phyloP scores from a whole-genome alignment of 768 basidiomycete genomes.

The Rhizopogon sp. region DNA sequence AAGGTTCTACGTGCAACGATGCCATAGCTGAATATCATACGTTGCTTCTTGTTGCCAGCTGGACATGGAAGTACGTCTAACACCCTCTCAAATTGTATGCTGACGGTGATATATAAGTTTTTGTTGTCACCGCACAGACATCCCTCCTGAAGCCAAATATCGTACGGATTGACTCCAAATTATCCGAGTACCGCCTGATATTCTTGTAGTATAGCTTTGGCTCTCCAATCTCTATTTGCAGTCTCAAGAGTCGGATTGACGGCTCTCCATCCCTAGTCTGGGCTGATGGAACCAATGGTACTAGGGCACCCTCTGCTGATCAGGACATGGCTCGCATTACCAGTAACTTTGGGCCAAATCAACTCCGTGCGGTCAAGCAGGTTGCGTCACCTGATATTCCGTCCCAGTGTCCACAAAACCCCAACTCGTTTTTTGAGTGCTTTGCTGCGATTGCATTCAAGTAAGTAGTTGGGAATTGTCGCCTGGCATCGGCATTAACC shows the following conservation, averaged over 20 bases:
- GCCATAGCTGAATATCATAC: conserved; percentile 48
- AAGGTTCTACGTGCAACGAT: neutral
- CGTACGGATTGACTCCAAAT: conserved; percentile 31
- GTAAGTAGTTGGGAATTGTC: conserved; percentile 25
- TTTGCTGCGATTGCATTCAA: conserved; percentile 64
- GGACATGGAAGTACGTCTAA: conserved; percentile 42
- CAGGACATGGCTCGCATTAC: conserved; percentile 62
- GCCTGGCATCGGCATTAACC: too few relatives aligned
- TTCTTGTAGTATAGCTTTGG: conserved; percentile 57
- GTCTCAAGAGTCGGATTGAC: conserved; percentile 46
- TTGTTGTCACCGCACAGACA: conserved; percentile 58
- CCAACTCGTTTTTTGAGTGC: conserved; percentile 63
- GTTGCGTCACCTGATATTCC: conserved; percentile 49
- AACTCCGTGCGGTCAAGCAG: conserved; percentile 45
- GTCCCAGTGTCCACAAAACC: conserved; percentile 64
- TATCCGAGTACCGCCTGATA: neutral
- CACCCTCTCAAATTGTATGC: neutral
- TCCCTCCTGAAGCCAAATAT: conserved; percentile 56
- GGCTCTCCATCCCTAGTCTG: conserved; percentile 52
- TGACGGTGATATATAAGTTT: conserved; percentile 28
- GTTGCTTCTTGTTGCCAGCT: conserved; percentile 61
- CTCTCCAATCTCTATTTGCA: conserved; percentile 41
- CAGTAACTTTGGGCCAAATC: conserved; percentile 40
- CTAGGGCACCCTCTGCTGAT: conserved; percentile 46
- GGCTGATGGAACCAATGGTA: conserved; percentile 62